Percentiles rank a stretch among this genome's conserved stretches.
phyloP scores from a whole-genome alignment of 345 rosid species.

The Citrus medica region DNA sequence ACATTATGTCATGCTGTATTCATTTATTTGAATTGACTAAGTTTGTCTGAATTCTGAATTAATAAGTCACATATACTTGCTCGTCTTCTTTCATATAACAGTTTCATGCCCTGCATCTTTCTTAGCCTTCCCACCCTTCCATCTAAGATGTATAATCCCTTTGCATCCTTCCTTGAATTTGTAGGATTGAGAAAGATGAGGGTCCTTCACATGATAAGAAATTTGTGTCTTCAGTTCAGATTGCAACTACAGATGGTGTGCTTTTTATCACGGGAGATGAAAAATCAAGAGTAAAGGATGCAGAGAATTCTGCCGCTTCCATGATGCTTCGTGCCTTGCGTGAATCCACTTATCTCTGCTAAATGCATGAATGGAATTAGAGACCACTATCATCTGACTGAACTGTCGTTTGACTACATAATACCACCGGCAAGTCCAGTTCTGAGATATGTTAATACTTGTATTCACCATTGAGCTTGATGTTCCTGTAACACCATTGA shows the following conservation, averaged over 20 bases:
- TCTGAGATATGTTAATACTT: not conserved
- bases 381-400: not conserved
- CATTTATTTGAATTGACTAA: not conserved
- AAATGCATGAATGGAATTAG: not conserved
- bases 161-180: conserved; percentile 8
- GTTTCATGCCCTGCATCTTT: not conserved
- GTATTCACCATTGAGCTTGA: not conserved
- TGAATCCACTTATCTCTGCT: conserved; percentile 24
- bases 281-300: conserved; percentile 46
- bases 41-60: not conserved
- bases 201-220: conserved; percentile 45
- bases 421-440: not conserved
- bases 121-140: not conserved
- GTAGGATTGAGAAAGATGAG: conserved; percentile 60
- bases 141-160: not conserved
- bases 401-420: not conserved
- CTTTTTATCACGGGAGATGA: conserved; percentile 46
- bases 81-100: not conserved
- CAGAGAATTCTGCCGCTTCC: conserved; percentile 71
- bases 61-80: not conserved
- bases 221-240: conserved; percentile 48
- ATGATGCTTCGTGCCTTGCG: conserved; percentile 48
- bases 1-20: not conserved
- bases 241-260: conserved; percentile 31
- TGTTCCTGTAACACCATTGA: not conserved